A percentile compares a stretch with the other conserved stretches of the same genome.
These are phyloP conservation scores for Ceratobasidium theobromae DNA, from an alignment of 1,284 basidiomycete genomes.

Conservation along the genomic window DNA sequence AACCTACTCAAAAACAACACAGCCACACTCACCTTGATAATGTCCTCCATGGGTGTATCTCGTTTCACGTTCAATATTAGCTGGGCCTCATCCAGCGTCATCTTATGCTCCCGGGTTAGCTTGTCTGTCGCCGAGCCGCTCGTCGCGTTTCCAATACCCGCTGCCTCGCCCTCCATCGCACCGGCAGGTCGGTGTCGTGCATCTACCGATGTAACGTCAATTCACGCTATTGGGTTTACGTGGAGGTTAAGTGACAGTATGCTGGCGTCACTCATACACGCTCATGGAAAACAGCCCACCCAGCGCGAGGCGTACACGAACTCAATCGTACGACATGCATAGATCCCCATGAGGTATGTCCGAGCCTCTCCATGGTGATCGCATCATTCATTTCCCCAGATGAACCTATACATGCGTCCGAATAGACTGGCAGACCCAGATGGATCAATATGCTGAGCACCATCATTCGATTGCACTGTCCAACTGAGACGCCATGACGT, in stretches of 20 bases:
- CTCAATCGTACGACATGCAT: neutral
- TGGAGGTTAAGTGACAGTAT: constrained; percentile 4
- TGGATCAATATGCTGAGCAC: neutral
- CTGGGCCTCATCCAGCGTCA: constrained; percentile 96
- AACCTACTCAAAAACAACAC: neutral
- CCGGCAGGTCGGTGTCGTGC: constrained; percentile 71
- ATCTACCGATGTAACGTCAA: too few species aligned
- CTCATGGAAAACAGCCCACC: constrained; percentile 20
- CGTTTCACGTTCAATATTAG: constrained; percentile 91
- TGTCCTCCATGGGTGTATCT: constrained; percentile 65
- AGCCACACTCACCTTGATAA: constrained; percentile 63
- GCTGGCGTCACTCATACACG: neutral
- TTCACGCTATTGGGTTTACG: neutral
- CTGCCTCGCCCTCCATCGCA: constrained; percentile 60
- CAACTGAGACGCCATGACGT: constrained; percentile 18
- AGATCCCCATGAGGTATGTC: neutral
- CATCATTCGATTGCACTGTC: neutral
- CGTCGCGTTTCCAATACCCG: constrained; percentile 71
- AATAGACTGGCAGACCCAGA: neutral
- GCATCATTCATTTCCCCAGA: too few species aligned
- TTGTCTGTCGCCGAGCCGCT: constrained; percentile 73
- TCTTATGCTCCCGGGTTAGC: constrained; percentile 79
- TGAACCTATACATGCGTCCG: neutral
- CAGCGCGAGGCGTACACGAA: constrained; percentile 19
- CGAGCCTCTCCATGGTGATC: neutral